A percentile compares a stretch with the other conserved stretches of the same genome.
These are phyloP conservation scores for Gymnopus androsaceus DNA, from an alignment of 1,284 basidiomycete genomes.

Conservation along the genomic window DNA sequence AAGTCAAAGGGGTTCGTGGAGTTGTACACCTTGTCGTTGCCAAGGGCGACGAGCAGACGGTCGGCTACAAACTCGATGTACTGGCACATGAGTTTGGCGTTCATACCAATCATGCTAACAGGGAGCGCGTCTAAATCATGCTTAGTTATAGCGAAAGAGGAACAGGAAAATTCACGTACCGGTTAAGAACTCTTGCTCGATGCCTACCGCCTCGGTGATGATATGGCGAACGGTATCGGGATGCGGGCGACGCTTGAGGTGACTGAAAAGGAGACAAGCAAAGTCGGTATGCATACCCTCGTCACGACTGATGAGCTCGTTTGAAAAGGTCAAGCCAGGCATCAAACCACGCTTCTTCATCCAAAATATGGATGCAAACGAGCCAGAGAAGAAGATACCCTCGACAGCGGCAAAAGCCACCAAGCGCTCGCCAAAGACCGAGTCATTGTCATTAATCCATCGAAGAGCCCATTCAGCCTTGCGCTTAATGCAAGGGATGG, in stretches of 20 bases:
- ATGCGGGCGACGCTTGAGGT: slow-evolving; percentile 70
- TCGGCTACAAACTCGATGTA: slow-evolving; percentile 90
- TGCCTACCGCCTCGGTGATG: slow-evolving; percentile 70
- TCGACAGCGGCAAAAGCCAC: slow-evolving; percentile 97
- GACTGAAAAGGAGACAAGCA: slow-evolving; percentile 91
- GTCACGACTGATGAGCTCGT: slow-evolving; percentile 94
- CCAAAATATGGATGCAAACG: slow-evolving; percentile 95
- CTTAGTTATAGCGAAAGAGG: too few relatives aligned
- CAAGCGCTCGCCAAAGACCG: slow-evolving; percentile 89
- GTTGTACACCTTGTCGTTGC: slow-evolving; percentile 66
- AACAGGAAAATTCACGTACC: too few relatives aligned
- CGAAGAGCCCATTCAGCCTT: slow-evolving; percentile 93
- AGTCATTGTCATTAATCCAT: slow-evolving; percentile 87
- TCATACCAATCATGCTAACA: slow-evolving; percentile 64
- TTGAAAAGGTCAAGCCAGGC: slow-evolving; percentile 97
- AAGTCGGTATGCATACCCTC: slow-evolving; percentile 99
- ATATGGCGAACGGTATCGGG: slow-evolving; percentile 60
- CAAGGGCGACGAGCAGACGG: slow-evolving; percentile 79
- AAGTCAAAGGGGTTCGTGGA: slow-evolving; percentile 83
- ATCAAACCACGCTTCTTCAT: too few relatives aligned
- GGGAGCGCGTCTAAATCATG: slow-evolving; percentile 56
- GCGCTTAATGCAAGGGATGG: slow-evolving; percentile 87
- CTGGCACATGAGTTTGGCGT: slow-evolving; percentile 70
- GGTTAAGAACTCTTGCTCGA: slow-evolving; percentile 71
- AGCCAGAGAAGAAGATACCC: slow-evolving; percentile 98